phyloP scores from a whole-genome alignment of 441 rosid genomes.

The Rhodomyrtus psidioides region DNA sequence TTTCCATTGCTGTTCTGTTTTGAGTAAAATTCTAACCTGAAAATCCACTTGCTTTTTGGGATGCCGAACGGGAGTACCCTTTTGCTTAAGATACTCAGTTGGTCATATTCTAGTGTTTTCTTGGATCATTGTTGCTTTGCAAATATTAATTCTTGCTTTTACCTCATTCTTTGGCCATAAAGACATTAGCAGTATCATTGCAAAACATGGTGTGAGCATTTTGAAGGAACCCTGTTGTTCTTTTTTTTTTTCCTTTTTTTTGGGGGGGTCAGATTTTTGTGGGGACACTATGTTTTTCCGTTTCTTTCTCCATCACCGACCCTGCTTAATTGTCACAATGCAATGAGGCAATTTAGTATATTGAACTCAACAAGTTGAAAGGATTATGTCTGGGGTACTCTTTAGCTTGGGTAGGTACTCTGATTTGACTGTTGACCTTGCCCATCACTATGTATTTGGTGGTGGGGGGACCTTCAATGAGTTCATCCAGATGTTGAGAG shows the following conservation, averaged over 20 bases:
- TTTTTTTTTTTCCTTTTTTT: too few species aligned
- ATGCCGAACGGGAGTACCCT: background rate
- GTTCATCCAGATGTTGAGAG: background rate
- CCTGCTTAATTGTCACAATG: background rate
- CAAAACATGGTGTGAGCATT: background rate
- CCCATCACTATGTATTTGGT: background rate
- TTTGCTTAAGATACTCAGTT: background rate
- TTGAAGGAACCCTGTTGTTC: background rate
- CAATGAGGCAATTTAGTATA: background rate
- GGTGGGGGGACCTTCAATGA: background rate
- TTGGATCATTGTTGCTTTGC: background rate
- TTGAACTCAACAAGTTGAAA: background rate
- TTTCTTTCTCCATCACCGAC: background rate
- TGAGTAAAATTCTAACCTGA: background rate
- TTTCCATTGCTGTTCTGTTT: background rate
- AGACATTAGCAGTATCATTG: background rate
- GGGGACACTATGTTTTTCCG: background rate
- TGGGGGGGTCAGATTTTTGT: background rate
- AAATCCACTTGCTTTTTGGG: background rate
- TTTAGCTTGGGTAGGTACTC: background rate
- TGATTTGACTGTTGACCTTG: background rate
- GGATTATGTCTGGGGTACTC: background rate
- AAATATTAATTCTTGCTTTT: background rate
- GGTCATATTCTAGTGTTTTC: background rate
- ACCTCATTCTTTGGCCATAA: background rate